Base-by-base conservation (phyloP, 1,284 basidiomycete species). In the Grifola frondosa region DNA sequence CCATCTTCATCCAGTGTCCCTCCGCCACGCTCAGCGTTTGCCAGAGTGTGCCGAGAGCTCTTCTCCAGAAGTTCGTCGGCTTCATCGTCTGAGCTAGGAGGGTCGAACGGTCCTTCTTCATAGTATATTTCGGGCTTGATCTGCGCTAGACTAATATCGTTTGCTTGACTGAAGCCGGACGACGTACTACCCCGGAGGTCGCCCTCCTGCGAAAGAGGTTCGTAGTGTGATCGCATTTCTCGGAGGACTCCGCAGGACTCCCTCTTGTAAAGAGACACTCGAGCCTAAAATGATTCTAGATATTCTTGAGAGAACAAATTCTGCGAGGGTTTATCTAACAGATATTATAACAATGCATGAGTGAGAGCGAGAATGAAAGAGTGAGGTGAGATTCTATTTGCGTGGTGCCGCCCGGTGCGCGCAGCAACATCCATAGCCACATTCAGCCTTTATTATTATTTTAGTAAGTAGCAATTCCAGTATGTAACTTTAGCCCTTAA, bases 41-140 rank as follows among this genome's bases (percentile, higher is more conserved):
- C 64, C 16, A 65, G 64, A 30, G 64, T 66, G 30, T 42, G 52
- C 2, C 58, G 59, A 3, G 30, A 23, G 12, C 56, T 56, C 49
- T 77, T 80, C 53, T 71, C 69, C 25, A 74, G 60, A 35, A 73
- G 61, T 8, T 65, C 68, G 19, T 79, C 77, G 16, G 78, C 77
- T 42, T 82, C 84, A 19, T 84, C 83, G 31, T 81, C 79, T 12
- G 83, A 86, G 56, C 79, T 84, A 6, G 84, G 81, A 25, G 81
- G 73, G 53, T 86, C 81, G 53, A 87, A 88, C 0, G 77, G 71
- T 0, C 84, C 84, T 19, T 87, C 84, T 21, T 74, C 81, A 51
- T 87, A 87, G 64, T 87, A 86, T 4, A 71, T 67, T 12, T 49
- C 62, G 37, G 61, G 58, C 46, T 60, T 61, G n/a, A 53, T 39